Percentiles rank a stretch among this genome's conserved stretches.
phyloP scores from a whole-genome alignment of 1,139 yeast species.

The Nakaseomyces glabratus region DNA sequence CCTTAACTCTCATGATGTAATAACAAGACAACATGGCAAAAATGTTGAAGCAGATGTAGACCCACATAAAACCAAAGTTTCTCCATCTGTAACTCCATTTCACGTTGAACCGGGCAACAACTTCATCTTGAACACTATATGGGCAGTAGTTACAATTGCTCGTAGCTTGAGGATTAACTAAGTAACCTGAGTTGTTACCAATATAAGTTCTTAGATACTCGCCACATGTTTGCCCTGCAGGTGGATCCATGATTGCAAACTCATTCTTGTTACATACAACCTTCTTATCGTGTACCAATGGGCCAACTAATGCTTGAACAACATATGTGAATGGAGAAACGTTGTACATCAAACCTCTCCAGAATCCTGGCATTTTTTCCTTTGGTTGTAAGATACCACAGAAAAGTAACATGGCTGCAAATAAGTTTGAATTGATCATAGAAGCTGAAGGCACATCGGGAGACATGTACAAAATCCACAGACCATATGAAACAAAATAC shows the following conservation, averaged over 20 bases:
- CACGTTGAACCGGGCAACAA: constrained; percentile 35
- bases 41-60: constrained; percentile 40
- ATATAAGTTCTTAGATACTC: constrained; percentile 36
- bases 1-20: constrained; percentile 32
- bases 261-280: constrained; percentile 42
- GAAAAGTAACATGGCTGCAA: constrained; percentile 42
- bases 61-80: constrained; percentile 48
- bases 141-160: constrained; percentile 41
- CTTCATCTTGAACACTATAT: constrained; percentile 37
- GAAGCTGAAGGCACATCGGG: constrained; percentile 45
- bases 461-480: constrained; percentile 40
- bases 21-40: constrained; percentile 36
- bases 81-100: constrained; percentile 45
- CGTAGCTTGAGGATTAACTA: constrained; percentile 36
- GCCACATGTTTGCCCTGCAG: constrained; percentile 41
- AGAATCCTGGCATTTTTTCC: constrained; percentile 45
- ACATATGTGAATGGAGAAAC: constrained; percentile 50
- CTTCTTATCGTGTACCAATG: constrained; percentile 36
- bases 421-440: constrained; percentile 39
- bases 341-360: constrained; percentile 47
- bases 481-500: constrained; percentile 41
- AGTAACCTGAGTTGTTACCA: constrained; percentile 37
- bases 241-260: constrained; percentile 41
- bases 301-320: constrained; percentile 39
- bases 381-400: constrained; percentile 50